Percentiles rank a stretch among this genome's conserved stretches.
These are phyloP conservation scores for Calonectria pseudoreteaudii DNA, from an alignment of 2,329 filamentous ascomycete species.

Conservation along the genomic window DNA sequence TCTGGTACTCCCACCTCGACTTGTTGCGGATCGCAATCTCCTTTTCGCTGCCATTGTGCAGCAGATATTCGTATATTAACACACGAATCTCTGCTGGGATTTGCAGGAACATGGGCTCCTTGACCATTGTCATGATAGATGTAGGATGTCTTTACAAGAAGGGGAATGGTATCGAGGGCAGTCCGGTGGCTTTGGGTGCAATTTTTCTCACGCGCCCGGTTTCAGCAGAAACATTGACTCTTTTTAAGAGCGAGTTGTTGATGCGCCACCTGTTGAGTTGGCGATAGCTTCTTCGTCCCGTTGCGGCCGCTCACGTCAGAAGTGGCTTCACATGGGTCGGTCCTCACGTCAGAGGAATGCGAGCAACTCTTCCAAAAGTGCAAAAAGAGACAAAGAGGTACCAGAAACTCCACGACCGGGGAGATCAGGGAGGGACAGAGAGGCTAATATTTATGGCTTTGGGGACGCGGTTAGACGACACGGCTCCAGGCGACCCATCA, in stretches of 20 bases:
- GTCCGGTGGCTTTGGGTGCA: not conserved
- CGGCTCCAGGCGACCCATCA: constrained; percentile 36
- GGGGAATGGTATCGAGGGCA: not conserved
- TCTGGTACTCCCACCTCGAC: constrained; percentile 40
- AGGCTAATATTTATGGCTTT: constrained; percentile 36
- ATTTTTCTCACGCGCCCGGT: not conserved
- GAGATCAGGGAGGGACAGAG: not conserved
- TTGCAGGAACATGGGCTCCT: constrained; percentile 44
- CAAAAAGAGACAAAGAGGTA: constrained; percentile 28
- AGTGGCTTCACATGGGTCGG: not conserved
- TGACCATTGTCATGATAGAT: constrained; percentile 30
- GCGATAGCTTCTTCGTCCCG: constrained; percentile 8
- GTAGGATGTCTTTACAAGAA: not conserved
- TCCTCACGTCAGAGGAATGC: constrained; percentile 17
- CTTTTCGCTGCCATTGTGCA: constrained; percentile 54
- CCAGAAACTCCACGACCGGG: not conserved
- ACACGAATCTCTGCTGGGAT: constrained; percentile 57
- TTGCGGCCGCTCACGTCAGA: constrained; percentile 35
- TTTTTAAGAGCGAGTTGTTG: not conserved
- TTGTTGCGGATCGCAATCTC: constrained; percentile 56
- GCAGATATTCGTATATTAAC: constrained; percentile 57
- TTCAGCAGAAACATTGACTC: not conserved
- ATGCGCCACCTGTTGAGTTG: constrained; percentile 16
- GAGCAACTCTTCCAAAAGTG: constrained; percentile 7
- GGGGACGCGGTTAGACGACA: constrained; percentile 6